phyloP scores from a whole-genome alignment of 176 grass and related monocot species.

The Zea luxurians region DNA sequence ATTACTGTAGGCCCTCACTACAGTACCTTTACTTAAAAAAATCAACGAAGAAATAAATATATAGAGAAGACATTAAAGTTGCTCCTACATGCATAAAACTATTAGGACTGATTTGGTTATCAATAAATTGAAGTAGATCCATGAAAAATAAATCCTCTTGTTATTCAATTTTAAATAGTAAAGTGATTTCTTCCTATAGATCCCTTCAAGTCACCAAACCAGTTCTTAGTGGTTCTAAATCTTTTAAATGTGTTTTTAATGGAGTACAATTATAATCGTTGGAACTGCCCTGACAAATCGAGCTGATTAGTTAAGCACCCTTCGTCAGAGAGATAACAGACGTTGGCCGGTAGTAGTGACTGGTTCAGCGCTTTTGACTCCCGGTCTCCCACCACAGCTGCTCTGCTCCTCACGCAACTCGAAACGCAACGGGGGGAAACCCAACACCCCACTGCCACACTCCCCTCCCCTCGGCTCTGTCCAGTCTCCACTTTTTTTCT shows the following conservation, averaged over 20 bases:
- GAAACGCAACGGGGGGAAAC: constrained; percentile 57
- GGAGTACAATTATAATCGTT: background rate
- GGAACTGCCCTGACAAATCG: background rate
- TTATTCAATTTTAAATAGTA: no score
- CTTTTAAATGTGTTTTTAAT: background rate
- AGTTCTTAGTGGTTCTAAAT: no score
- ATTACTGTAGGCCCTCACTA: no score
- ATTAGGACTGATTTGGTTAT: no score
- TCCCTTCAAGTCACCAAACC: no score
- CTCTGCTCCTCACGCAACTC: constrained; percentile 40
- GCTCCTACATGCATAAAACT: no score
- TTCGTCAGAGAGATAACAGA: background rate
- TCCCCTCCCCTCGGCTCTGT: background rate
- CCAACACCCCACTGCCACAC: constrained; percentile 18
- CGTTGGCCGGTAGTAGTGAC: background rate
- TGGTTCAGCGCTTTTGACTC: constrained; percentile 35
- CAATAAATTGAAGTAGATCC: no score
- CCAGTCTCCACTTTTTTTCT: background rate
- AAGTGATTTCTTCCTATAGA: no score
- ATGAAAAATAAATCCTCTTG: no score
- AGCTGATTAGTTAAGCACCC: background rate
- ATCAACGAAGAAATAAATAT: no score
- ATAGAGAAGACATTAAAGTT: no score
- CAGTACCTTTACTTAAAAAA: no score
- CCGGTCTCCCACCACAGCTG: constrained; percentile 34